Evolutionary conservation across 2,329 filamentous ascomycete genomes (phyloP), one percentile per base, ranked within the genome.

Genomic region (Epichloe hybrida): DNA sequence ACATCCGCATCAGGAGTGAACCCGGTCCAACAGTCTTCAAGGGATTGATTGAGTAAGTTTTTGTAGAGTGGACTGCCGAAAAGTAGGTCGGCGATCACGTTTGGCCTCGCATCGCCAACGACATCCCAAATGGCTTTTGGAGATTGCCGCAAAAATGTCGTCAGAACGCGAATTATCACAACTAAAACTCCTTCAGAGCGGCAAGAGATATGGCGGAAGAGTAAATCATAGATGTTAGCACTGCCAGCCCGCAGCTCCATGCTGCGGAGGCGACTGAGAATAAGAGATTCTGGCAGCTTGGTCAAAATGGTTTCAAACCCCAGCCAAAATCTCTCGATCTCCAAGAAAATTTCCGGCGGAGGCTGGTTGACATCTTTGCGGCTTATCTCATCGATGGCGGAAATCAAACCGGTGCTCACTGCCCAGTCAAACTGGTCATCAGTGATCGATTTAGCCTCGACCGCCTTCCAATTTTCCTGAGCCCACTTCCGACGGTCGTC

Each of bases 41-140:
- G 69, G 13, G 83, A 82, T 55, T 82, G 79, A 8, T 71, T 66
- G 12, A 90, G 73, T 6, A 86, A 64, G n/a, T 68, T 68, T 36
- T 75, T 74, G 58, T 86, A 80, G 3, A 78, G 74, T 7, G 83
- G 81, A 54, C 85, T 89, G 52, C 77, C 79, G 59, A 93, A 87
- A 42, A 95, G 79, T 55, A 89, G 79, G 62, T 96, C 89, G n/a
- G 88, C 80, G 46, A 97, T 80, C 36, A 84, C 81, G 41, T 83
- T 82, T 3, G 88, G 84, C 1, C 86, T 84, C 48, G 91, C 87
- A 34, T 88, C 80, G 48, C 86, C 83, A 69, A 95, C 84, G 2
- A 88, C 84, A 59, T 88, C 84, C 91, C 91, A 96, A 59, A 96
- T 93, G 43, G 86, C 85, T 50, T 77, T 78, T 0, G 88, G 77